Evolutionary conservation across 179 eudicot genomes (phyloP).

Genomic region (Carnegiea gigantea): DNA sequence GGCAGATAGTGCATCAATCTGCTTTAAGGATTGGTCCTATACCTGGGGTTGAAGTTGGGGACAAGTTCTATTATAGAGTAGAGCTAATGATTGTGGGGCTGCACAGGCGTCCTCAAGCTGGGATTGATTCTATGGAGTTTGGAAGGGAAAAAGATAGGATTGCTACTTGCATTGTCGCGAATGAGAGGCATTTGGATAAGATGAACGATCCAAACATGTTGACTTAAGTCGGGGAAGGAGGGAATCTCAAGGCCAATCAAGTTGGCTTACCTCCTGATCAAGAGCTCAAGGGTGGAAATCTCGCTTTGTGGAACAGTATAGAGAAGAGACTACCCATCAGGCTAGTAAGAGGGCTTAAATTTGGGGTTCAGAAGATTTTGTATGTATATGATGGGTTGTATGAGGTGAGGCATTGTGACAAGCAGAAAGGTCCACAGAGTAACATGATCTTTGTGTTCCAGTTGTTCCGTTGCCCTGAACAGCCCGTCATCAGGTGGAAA

Average conservation of each 20-base stretch:
- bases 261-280: constrained; percentile 38
- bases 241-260: constrained; percentile 14
- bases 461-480: constrained; percentile 28
- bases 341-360: constrained; percentile 34
- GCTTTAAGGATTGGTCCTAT: constrained; percentile 29
- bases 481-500: constrained; percentile 26
- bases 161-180: constrained; percentile 45
- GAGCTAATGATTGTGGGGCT: constrained; percentile 34
- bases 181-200: constrained; percentile 36
- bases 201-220: constrained; percentile 24
- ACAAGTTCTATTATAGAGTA: constrained; percentile 38
- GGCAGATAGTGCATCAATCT: constrained; percentile 2
- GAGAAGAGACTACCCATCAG: constrained; percentile 29
- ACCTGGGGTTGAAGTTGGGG: constrained; percentile 57
- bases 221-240: constrained; percentile 47
- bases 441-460: constrained; percentile 38
- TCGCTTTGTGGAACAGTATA: constrained; percentile 41
- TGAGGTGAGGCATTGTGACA: constrained; percentile 17
- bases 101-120: constrained; percentile 25
- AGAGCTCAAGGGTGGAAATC: constrained; percentile 35
- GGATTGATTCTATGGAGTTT: constrained; percentile 37
- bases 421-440: constrained; percentile 34
- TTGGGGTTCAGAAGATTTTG: constrained; percentile 17
- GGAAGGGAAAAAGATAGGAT: not conserved
- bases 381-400: constrained; percentile 49